Conservation (phyloP, 148 eudicot genomes). For the Gaultheria prostrata region DNA sequence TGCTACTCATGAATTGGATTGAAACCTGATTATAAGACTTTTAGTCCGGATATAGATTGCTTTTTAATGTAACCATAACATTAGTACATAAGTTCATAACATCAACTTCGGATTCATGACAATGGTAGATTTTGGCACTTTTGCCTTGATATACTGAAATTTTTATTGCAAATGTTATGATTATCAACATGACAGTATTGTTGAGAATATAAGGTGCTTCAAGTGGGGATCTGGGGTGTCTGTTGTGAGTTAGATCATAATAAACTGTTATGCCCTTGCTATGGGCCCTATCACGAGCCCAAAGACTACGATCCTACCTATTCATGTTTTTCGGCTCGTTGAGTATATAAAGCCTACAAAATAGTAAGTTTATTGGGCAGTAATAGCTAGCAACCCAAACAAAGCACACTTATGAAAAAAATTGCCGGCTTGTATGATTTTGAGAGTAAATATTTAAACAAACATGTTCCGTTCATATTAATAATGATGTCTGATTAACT, state of each 20-base stretch:
- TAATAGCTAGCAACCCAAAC: too few species aligned
- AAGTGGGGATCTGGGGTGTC: not conserved
- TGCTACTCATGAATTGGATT: too few species aligned
- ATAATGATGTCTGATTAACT: not conserved
- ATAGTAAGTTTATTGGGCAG: not conserved
- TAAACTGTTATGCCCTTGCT: not conserved
- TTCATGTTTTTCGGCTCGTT: not conserved
- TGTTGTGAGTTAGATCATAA: not conserved
- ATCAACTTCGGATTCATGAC: not conserved
- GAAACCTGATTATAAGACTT: too few species aligned
- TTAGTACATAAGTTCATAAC: not conserved
- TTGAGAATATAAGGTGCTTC: not conserved
- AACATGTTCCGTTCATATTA: not conserved
- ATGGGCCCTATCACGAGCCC: not conserved
- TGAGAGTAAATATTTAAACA: not conserved
- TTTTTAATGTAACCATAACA: too few species aligned
- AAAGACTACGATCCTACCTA: not conserved
- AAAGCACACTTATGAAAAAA: not conserved
- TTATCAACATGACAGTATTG: not conserved
- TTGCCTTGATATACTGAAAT: not conserved
- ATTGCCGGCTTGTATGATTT: not conserved
- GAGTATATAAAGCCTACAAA: not conserved
- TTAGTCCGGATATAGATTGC: too few species aligned
- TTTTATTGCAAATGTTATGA: not conserved
- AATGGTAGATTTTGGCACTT: not conserved